Percentiles rank a stretch among this genome's conserved stretches.
These are phyloP conservation scores for Chlorella sorokiniana DNA, from an alignment of 139 green algal species.

Conservation along the genomic window DNA sequence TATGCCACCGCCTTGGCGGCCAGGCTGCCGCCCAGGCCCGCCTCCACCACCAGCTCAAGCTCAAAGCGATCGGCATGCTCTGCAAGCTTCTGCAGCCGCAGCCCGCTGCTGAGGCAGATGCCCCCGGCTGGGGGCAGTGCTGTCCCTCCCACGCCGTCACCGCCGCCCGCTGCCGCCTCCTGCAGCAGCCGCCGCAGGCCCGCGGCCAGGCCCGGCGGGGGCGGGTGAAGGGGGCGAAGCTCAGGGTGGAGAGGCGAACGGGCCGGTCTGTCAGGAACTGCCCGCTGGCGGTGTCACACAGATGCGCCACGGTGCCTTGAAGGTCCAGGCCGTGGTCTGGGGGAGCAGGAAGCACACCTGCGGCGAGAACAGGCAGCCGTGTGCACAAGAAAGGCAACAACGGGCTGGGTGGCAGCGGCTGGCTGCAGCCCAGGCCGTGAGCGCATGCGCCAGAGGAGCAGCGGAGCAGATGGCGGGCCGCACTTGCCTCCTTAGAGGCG, in stretches of 20 bases:
- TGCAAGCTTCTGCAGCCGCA: background rate
- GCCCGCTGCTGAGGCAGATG: background rate
- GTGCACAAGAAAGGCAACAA: background rate
- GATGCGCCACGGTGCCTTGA: background rate
- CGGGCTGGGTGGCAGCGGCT: background rate
- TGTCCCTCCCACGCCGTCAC: background rate
- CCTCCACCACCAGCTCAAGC: background rate
- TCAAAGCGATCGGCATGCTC: conserved; percentile 9
- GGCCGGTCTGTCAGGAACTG: background rate
- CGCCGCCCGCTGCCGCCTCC: background rate
- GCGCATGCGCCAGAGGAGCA: too few species aligned
- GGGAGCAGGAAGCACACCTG: conserved; percentile 12
- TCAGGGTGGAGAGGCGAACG: background rate
- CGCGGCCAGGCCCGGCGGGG: background rate
- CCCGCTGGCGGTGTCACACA: background rate
- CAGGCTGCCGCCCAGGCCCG: background rate
- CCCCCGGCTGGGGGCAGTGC: background rate
- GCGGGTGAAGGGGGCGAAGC: background rate
- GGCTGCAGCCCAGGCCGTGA: background rate
- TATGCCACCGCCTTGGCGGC: background rate
- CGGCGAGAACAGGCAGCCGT: background rate
- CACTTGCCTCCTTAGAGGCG: background rate
- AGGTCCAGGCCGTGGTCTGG: conserved; percentile 1
- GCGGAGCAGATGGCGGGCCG: too few species aligned
- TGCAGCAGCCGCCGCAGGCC: conserved; percentile 2